phyloP scores from a whole-genome alignment of 148 eudicot species.

The Fagopyrum tataricum region DNA sequence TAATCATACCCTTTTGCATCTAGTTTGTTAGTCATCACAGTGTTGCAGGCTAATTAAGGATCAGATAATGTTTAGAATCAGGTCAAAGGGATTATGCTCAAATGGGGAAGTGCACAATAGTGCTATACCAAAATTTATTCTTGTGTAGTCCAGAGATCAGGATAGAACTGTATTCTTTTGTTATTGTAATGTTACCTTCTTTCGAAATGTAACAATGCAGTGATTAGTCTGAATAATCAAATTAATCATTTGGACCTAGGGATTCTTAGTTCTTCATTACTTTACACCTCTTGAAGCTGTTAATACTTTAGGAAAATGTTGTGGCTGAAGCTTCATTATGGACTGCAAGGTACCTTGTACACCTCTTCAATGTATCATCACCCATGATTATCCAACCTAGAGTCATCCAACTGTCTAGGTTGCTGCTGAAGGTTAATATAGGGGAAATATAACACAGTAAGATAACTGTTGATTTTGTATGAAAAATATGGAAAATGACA shows the following conservation, averaged over 20 bases:
- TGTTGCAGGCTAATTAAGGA: background rate
- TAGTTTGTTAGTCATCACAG: background rate
- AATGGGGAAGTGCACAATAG: background rate
- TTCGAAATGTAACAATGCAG: background rate
- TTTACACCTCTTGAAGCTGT: background rate
- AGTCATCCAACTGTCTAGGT: background rate
- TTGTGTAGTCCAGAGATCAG: background rate
- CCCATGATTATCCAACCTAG: background rate
- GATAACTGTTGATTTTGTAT: background rate
- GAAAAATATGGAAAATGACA: conserved; percentile 4
- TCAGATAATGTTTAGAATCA: background rate
- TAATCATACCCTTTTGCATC: background rate
- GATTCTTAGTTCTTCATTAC: background rate
- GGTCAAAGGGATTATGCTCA: background rate
- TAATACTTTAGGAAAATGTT: background rate
- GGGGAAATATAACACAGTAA: background rate
- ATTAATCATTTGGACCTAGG: background rate
- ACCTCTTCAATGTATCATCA: background rate
- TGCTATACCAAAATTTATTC: background rate
- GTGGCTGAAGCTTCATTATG: background rate
- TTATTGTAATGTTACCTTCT: background rate
- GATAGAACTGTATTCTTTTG: background rate
- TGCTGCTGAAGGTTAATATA: background rate
- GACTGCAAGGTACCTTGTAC: background rate
- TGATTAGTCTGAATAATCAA: background rate